A percentile compares a stretch with the other conserved stretches of the same genome.
Evolutionary conservation across 2,329 filamentous ascomycete species (phyloP).

Genomic region (Talaromyces atroroseus): DNA sequence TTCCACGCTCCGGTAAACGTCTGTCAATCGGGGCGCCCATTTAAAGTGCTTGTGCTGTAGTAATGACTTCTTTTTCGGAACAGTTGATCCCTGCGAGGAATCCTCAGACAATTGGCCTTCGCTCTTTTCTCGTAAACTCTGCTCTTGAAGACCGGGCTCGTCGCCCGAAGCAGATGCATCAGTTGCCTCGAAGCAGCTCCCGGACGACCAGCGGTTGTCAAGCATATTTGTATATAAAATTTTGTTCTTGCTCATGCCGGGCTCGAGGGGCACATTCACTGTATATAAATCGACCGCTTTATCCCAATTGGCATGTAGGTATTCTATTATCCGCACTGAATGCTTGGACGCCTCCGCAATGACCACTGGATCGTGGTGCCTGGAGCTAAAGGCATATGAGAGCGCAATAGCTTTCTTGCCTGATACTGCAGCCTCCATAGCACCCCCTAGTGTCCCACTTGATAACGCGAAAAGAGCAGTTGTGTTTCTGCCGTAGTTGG

Average conservation of each 20-base stretch:
- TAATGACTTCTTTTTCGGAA: conserved; percentile 30
- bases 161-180: conserved; percentile 58
- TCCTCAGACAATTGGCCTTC: conserved; percentile 33
- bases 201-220: conserved; percentile 84
- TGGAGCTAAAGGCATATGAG: conserved; percentile 82
- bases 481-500: conserved; percentile 78
- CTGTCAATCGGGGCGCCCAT: conserved; percentile 82
- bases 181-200: conserved; percentile 79
- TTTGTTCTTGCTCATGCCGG: conserved; percentile 65
- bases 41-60: conserved; percentile 86
- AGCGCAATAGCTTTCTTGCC: conserved; percentile 69
- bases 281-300: conserved; percentile 76
- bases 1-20: conserved; percentile 84
- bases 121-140: conserved; percentile 63
- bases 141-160: conserved; percentile 61
- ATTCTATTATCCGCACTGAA: conserved; percentile 70
- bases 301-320: conserved; percentile 70
- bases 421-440: conserved; percentile 71
- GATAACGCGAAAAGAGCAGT: conserved; percentile 74
- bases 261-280: conserved; percentile 82
- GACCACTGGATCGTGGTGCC: conserved; percentile 74
- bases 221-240: conserved; percentile 80
- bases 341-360: conserved; percentile 72
- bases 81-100: conserved; percentile 18
- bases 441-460: conserved; percentile 71